Conservation (phyloP, 2,329 filamentous ascomycete genomes). For the Monascus ruber region DNA sequence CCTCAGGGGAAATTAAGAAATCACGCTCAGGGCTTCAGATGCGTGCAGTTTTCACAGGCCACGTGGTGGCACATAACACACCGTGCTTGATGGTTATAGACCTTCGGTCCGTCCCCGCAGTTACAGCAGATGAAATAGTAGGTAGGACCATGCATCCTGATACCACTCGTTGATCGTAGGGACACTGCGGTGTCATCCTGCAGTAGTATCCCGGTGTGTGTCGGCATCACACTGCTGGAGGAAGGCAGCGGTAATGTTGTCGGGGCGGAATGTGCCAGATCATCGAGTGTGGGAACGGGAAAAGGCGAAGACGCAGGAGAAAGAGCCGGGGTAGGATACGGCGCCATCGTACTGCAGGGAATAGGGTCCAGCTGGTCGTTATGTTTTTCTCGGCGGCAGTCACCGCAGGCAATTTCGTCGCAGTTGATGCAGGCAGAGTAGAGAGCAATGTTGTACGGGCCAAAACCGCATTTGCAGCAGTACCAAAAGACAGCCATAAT, state of each 20-base stretch:
- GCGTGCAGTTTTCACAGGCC: constrained; percentile 17
- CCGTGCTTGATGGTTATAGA: constrained; percentile 20
- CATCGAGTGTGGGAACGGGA: too few species aligned
- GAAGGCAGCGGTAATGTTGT: too few species aligned
- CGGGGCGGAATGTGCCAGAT: too few species aligned
- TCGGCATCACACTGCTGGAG: too few species aligned
- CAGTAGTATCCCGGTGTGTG: too few species aligned
- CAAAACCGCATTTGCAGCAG: constrained; percentile 23
- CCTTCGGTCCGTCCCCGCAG: constrained; percentile 29
- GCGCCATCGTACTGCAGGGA: too few species aligned
- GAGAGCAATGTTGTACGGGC: constrained; percentile 17
- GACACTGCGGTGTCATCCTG: too few species aligned
- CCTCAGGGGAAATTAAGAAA: too few species aligned
- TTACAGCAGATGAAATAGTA: constrained; percentile 28
- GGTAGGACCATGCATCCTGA: constrained; percentile 4
- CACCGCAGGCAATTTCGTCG: constrained; percentile 9
- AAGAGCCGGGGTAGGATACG: too few species aligned
- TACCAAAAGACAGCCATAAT: constrained; percentile 18
- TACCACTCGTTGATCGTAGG: too few species aligned
- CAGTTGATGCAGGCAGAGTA: constrained; percentile 19
- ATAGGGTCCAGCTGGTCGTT: too few species aligned
- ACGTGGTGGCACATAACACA: constrained; percentile 24
- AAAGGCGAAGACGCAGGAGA: too few species aligned
- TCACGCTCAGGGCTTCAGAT: constrained; percentile 1
- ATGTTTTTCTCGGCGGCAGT: constrained; percentile 8